Conservation (phyloP, 495 filamentous ascomycete species). For the Penicillium maclennaniae region DNA sequence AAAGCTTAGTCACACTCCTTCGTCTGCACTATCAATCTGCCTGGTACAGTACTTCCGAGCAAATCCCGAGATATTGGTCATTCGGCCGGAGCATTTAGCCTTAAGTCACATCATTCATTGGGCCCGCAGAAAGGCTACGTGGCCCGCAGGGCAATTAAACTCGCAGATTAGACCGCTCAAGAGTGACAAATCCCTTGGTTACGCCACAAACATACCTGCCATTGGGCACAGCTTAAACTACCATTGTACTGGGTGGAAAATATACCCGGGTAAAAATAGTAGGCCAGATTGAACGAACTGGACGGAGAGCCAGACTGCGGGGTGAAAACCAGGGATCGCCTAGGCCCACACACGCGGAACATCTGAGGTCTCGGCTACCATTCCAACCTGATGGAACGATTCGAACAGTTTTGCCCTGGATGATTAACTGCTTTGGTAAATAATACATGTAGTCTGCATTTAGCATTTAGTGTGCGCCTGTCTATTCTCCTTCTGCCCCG, state of each 20-base stretch:
- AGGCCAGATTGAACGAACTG: background rate
- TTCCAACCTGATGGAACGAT: background rate
- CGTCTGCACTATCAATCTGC: background rate
- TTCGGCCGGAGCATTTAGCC: background rate
- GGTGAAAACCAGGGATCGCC: background rate
- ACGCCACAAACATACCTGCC: constrained; percentile 1
- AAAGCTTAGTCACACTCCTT: background rate
- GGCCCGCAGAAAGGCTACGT: constrained; percentile 3
- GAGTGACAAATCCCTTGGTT: constrained; percentile 12
- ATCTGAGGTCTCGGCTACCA: background rate
- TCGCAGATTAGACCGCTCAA: constrained; percentile 4
- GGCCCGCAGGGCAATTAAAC: constrained; percentile 2
- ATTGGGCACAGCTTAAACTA: background rate
- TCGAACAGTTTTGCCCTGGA: background rate
- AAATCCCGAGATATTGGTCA: background rate
- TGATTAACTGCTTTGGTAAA: constrained; percentile 8
- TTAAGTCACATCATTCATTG: background rate
- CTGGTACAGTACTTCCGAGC: background rate
- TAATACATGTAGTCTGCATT: background rate
- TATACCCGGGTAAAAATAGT: background rate
- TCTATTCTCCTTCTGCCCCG: background rate
- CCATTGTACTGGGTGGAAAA: too few relatives aligned
- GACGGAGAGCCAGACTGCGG: background rate
- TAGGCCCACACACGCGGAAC: too few relatives aligned
- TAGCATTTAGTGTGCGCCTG: background rate